Conservation (phyloP, 495 filamentous ascomycete species). For the Arthonia radiata region DNA sequence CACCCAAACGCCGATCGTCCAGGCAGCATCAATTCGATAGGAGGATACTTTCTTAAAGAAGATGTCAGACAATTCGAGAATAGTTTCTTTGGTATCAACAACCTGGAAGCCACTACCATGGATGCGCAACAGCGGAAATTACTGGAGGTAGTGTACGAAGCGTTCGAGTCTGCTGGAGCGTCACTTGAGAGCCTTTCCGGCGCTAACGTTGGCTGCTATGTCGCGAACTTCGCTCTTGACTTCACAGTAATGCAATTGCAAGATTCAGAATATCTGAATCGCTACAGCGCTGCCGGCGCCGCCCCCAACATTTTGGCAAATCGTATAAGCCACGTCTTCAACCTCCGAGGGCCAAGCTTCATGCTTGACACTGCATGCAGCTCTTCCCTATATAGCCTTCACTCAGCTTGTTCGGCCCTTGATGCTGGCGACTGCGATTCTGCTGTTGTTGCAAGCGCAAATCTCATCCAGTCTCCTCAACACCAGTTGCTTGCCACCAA, state of each 20-base stretch:
- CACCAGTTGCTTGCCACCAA: too few species aligned
- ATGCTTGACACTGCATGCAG: too few species aligned
- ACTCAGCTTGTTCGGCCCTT: too few species aligned
- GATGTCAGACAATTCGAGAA: slow-evolving; percentile 5
- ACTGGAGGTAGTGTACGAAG: slow-evolving; percentile 11
- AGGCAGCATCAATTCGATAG: slow-evolving; percentile 1
- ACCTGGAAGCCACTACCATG: slow-evolving; percentile 4
- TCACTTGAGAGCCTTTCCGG: slow-evolving; percentile 10
- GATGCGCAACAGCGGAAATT: slow-evolving; percentile 9
- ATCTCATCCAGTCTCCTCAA: too few species aligned
- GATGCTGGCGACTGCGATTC: too few species aligned
- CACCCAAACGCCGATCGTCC: slow-evolving; percentile 1
- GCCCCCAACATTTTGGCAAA: too few species aligned
- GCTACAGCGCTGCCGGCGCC: too few species aligned
- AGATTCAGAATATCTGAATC: not conserved
- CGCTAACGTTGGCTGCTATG: not conserved
- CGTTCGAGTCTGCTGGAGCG: slow-evolving; percentile 10
- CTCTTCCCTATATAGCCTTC: too few species aligned
- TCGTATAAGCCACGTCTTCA: too few species aligned
- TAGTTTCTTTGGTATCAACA: slow-evolving; percentile 7
- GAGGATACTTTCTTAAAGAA: slow-evolving; percentile 6
- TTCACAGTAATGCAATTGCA: not conserved
- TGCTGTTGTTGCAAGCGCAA: too few species aligned
- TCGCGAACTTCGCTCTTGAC: slow-evolving; percentile 1
- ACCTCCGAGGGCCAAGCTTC: too few species aligned